These are phyloP conservation scores for Schwanniomyces occidentalis DNA, from an alignment of 805 yeast genomes.

Conservation along the genomic window DNA sequence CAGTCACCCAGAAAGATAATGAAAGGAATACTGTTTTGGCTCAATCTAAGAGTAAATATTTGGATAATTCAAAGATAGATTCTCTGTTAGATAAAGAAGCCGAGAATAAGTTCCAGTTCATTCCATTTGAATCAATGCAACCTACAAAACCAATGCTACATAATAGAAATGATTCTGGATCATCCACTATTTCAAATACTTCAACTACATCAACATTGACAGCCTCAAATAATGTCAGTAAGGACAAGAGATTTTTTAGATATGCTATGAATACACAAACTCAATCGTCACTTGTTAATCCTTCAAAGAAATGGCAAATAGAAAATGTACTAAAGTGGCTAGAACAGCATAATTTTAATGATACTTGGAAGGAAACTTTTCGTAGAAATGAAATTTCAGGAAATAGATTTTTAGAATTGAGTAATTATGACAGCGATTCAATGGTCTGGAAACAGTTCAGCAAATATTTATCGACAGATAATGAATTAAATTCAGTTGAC, in stretches of 20 bases:
- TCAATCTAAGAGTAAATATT: too few relatives aligned
- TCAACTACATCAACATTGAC: constrained; percentile 28
- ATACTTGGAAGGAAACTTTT: constrained; percentile 72
- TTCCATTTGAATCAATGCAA: background rate
- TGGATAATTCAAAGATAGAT: too few relatives aligned
- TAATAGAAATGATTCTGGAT: constrained; percentile 33
- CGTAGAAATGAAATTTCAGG: constrained; percentile 58
- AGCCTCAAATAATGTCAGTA: constrained; percentile 16
- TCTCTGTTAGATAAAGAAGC: background rate
- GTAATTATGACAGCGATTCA: constrained; percentile 57
- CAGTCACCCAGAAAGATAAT: background rate
- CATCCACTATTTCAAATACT: constrained; percentile 32
- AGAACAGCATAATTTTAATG: constrained; percentile 64
- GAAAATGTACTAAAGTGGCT: constrained; percentile 72
- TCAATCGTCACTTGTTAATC: constrained; percentile 20
- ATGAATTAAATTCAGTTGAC: constrained; percentile 53
- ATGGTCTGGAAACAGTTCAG: constrained; percentile 48
- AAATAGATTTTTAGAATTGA: constrained; percentile 61
- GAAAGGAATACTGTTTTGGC: too few relatives aligned
- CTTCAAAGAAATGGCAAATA: constrained; percentile 68
- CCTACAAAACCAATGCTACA: background rate
- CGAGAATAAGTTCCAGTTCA: background rate
- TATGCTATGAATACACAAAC: constrained; percentile 43
- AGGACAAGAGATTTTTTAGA: constrained; percentile 41
- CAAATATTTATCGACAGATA: constrained; percentile 33